Percentiles rank a stretch among this genome's conserved stretches.
Conservation (phyloP, 2,329 filamentous ascomycete genomes). For the Tetracladium maxilliforme region DNA sequence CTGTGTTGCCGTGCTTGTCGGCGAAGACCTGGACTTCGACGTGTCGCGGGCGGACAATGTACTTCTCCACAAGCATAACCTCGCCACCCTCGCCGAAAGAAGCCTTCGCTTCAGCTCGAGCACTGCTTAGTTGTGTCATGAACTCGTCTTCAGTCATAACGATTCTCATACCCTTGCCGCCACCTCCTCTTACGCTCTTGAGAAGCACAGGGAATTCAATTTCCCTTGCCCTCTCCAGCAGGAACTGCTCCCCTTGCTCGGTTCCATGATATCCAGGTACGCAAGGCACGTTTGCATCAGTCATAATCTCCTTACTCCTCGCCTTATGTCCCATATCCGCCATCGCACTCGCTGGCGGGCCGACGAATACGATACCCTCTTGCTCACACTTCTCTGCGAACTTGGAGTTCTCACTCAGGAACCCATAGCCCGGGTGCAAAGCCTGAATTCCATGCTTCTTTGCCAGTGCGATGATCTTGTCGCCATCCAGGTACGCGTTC, state of each 20-base stretch:
- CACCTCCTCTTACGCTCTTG: constrained; percentile 70
- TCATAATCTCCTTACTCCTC: constrained; percentile 93
- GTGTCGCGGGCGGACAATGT: constrained; percentile 65
- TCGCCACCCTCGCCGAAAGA: constrained; percentile 79
- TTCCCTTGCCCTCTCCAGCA: constrained; percentile 56
- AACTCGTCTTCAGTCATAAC: constrained; percentile 58
- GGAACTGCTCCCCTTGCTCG: constrained; percentile 54
- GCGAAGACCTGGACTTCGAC: constrained; percentile 89
- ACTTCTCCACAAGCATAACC: constrained; percentile 74
- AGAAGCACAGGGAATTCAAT: constrained; percentile 56
- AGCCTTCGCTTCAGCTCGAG: constrained; percentile 59
- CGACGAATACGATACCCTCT: constrained; percentile 87
- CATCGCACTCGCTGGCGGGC: constrained; percentile 70
- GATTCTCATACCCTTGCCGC: constrained; percentile 74
- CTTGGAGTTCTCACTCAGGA: constrained; percentile 80
- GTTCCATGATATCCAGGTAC: constrained; percentile 89
- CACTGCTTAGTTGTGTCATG: constrained; percentile 51
- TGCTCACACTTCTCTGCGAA: constrained; percentile 83
- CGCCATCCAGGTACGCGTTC: constrained; percentile 82
- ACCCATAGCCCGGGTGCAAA: constrained; percentile 93
- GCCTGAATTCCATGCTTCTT: constrained; percentile 78
- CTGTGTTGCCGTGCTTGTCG: constrained; percentile 62
- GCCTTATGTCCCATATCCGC: constrained; percentile 90
- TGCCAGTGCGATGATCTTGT: constrained; percentile 79
- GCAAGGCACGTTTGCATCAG: constrained; percentile 81